These are phyloP conservation scores for Chrysoporthe deuterocubensis DNA, from an alignment of 2,329 filamentous ascomycete species.

Conservation along the genomic window DNA sequence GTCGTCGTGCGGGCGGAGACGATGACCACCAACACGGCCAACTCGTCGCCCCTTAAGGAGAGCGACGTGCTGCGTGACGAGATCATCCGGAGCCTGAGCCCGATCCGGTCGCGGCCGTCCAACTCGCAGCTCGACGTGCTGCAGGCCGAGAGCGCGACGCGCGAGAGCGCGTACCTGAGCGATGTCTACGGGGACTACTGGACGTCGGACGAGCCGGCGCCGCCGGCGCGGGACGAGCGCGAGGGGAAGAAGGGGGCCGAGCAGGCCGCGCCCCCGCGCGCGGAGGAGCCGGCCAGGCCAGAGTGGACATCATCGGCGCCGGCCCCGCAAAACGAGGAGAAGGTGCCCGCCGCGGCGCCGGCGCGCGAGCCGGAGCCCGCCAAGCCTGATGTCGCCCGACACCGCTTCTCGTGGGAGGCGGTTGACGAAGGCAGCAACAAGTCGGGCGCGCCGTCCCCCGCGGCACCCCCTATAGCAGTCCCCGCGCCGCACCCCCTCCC, in stretches of 20 bases:
- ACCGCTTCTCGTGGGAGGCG: slow-evolving; percentile 51
- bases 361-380: slow-evolving; percentile 13
- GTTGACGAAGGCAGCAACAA: slow-evolving; percentile 26
- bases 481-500: slow-evolving; percentile 2
- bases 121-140: slow-evolving; percentile 11
- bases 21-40: slow-evolving; percentile 51
- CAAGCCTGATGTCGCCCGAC: slow-evolving; percentile 22
- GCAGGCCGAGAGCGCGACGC: slow-evolving; percentile 27
- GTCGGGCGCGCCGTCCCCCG: slow-evolving; percentile 4
- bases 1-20: slow-evolving; percentile 49
- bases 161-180: slow-evolving; percentile 67
- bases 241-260: background rate
- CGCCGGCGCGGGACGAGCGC: slow-evolving; percentile 9
- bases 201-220: slow-evolving; percentile 48
- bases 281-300: no score
- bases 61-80: slow-evolving; percentile 75
- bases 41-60: slow-evolving; percentile 63
- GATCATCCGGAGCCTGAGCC: slow-evolving; percentile 71
- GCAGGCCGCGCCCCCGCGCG: background rate
- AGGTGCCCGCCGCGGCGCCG: no score
- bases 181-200: slow-evolving; percentile 72
- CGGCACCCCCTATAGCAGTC: background rate
- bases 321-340: background rate
- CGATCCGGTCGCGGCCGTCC: slow-evolving; percentile 44
- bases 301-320: no score